Conservation (phyloP, 2,329 filamentous ascomycete genomes). For the Pseudogymnoascus sp. region DNA sequence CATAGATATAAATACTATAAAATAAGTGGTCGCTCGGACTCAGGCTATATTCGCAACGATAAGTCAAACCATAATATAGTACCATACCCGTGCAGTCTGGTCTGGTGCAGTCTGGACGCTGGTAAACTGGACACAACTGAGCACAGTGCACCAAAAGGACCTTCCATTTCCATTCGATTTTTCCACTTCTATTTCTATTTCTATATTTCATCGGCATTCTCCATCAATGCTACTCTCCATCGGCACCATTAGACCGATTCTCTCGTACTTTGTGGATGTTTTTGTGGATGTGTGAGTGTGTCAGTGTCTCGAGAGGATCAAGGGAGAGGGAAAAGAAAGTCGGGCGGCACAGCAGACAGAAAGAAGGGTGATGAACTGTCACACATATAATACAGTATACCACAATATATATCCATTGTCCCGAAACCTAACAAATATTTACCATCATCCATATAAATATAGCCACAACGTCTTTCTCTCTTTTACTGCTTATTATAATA, state of each 20-base stretch:
- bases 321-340: not conserved
- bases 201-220: not conserved
- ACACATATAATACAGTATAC: not conserved
- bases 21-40: not conserved
- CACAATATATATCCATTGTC: not conserved
- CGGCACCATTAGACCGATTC: not conserved
- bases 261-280: conserved; percentile 1
- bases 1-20: not conserved
- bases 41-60: not conserved
- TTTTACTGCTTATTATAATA: not conserved
- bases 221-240: not conserved
- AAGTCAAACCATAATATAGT: not conserved
- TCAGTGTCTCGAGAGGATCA: not conserved
- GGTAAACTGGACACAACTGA: not conserved
- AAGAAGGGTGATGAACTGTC: not conserved
- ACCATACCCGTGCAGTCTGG: not conserved
- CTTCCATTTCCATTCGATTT: not conserved
- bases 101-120: not conserved
- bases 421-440: not conserved
- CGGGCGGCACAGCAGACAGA: not conserved
- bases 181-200: not conserved
- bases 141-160: not conserved
- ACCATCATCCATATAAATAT: too few species aligned
- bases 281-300: not conserved
- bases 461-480: not conserved